Percentiles rank a stretch among this genome's conserved stretches.
These are phyloP conservation scores for Scenedesmus sp. DNA, from an alignment of 163 green algal genomes.

Conservation along the genomic window DNA sequence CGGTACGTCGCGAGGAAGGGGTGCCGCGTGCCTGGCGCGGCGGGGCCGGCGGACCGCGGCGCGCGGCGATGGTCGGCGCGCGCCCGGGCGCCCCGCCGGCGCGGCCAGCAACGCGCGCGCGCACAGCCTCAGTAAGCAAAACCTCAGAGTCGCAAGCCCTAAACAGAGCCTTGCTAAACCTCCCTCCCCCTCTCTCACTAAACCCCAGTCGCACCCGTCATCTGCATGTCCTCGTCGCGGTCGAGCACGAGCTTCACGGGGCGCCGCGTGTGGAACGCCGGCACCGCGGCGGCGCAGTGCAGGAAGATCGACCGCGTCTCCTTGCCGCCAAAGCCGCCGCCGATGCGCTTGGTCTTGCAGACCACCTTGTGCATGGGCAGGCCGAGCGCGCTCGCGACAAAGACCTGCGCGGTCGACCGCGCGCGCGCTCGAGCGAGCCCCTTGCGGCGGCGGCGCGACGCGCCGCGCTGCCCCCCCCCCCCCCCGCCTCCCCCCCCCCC, in stretches of 20 bases:
- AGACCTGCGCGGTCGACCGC: constrained; percentile 48
- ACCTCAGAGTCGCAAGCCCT: no score
- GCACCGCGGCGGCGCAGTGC: constrained; percentile 76
- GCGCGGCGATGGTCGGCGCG: no score
- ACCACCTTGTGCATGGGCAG: constrained; percentile 88
- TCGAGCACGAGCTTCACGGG: constrained; percentile 92
- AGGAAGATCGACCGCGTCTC: constrained; percentile 84
- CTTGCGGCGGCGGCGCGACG: no score
- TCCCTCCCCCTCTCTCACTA: neutral
- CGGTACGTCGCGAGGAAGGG: constrained; percentile 89
- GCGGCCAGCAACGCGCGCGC: no score
- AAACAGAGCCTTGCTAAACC: no score
- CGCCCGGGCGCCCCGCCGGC: no score
- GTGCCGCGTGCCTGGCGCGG: constrained; percentile 82
- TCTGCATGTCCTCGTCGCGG: constrained; percentile 95
- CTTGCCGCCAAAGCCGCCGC: constrained; percentile 97
- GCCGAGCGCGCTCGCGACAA: constrained; percentile 77
- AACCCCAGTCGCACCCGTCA: constrained; percentile 54
- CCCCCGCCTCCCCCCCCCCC: no score
- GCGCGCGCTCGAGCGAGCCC: no score
- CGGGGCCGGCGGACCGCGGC: no score
- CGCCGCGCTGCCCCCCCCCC: no score
- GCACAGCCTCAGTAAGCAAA: no score
- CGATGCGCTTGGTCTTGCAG: constrained; percentile 90
- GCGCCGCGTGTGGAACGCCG: constrained; percentile 76